Evolutionary conservation across 2,329 filamentous ascomycete species (phyloP).

Genomic region (Trichoderma atroviride): DNA sequence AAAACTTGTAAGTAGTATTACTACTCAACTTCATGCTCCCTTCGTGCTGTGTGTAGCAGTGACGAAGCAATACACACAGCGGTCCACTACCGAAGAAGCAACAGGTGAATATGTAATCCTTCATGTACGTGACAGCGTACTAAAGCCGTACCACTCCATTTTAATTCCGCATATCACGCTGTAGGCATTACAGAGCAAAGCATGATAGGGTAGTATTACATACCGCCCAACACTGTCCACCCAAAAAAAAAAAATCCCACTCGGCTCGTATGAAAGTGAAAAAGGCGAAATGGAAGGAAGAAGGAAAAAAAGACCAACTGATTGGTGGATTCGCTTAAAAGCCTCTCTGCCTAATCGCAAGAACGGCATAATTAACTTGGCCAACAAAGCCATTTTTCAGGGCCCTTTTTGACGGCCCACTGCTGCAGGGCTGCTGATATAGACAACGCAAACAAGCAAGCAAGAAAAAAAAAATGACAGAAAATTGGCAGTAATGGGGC

Average conservation of each 20-base stretch:
- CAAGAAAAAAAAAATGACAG: background rate
- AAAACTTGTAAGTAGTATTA: background rate
- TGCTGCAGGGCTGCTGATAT: background rate
- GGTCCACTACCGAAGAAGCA: background rate
- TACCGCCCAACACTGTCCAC: background rate
- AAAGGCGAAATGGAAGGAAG: background rate
- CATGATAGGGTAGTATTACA: background rate
- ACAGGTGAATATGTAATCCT: background rate
- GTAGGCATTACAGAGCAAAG: background rate
- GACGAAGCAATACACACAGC: background rate
- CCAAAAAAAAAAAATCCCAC: background rate
- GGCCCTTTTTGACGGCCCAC: background rate
- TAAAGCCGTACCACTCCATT: background rate
- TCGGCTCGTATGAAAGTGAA: background rate
- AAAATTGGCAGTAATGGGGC: background rate
- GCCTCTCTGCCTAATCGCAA: background rate
- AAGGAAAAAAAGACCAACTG: background rate
- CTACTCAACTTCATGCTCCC: background rate
- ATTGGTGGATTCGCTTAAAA: conserved; percentile 13
- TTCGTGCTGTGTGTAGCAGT: background rate
- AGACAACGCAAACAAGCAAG: background rate
- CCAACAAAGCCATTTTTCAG: background rate
- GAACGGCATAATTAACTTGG: background rate
- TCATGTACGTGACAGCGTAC: background rate
- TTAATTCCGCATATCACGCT: background rate